phyloP scores from a whole-genome alignment of 1,284 basidiomycete species.

The Sporisorium scitamineum region DNA sequence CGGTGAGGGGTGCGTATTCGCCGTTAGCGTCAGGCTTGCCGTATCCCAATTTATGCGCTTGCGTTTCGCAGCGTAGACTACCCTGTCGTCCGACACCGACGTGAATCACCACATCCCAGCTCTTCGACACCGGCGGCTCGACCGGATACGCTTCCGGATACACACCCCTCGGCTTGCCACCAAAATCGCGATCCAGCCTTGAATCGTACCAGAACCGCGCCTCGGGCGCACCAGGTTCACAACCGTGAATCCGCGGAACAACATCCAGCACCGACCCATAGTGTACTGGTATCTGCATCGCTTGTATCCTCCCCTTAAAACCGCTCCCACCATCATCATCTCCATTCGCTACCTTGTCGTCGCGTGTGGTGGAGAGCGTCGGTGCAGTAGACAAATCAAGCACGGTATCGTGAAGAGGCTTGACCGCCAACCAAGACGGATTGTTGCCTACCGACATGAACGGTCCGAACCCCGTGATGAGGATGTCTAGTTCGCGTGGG shows the following conservation, averaged over 20 bases:
- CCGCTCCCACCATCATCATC: background rate
- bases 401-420: conserved; percentile 26
- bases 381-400: conserved; percentile 18
- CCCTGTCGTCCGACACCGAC: conserved; percentile 43
- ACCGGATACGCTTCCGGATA: conserved; percentile 40
- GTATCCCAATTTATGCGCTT: conserved; percentile 47
- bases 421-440: conserved; percentile 52
- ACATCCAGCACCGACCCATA: conserved; percentile 43
- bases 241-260: conserved; percentile 34
- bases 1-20: conserved; percentile 15
- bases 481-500: conserved; percentile 24
- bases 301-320: conserved; percentile 36
- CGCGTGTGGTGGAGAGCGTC: background rate
- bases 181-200: conserved; percentile 13
- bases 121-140: background rate
- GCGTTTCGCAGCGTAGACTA: conserved; percentile 37
- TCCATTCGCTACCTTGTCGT: background rate
- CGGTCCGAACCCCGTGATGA: conserved; percentile 52
- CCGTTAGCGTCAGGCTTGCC: conserved; percentile 23
- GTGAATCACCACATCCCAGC: conserved; percentile 46
- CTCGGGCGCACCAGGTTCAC: background rate
- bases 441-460: conserved; percentile 39
- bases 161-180: background rate
- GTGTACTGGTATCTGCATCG: conserved; percentile 43
- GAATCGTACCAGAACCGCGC: conserved; percentile 41